Base-by-base conservation (phyloP, 768 basidiomycete genomes). In the Tephrocybe sp. region DNA sequence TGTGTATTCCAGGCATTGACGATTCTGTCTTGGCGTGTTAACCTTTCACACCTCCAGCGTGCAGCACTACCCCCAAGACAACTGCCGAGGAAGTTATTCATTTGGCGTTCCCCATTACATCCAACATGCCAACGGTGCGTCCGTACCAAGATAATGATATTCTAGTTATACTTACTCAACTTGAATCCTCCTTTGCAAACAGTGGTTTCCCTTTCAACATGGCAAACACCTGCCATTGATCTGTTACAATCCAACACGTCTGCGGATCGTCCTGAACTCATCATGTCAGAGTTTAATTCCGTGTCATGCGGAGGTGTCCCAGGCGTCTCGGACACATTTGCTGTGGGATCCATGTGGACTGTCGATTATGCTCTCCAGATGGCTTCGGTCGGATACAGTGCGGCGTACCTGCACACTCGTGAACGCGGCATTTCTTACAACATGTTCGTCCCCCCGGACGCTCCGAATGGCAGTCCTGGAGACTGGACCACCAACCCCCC, bases 231-330 rank as follows among this genome's bases (percentile, higher is more conserved):
- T n/a, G 79, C 72, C 16, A 68, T 81, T 19, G 55, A 63, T 22
- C 59, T 65, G 39, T 53, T 70, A 19, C 41, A 70, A 36, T 59
- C 65, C 36, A 65, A 65, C 9, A 62, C 65, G n/a, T 60, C 66
- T n/a, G 54, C 54, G 5, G 60, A 48, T 46, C 61, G 58, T 42
- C 72, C 68, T 51, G 62, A 69, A 49, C 59, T 80, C 30, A 66
- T 79, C 51, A 77, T 79, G 73, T 74, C 74, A 33, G 80, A 82
- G 60, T 80, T 79, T 57, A 82, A 79, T 62, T 73, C 72, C 4
- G 76, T 73, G 3, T 75, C 77, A 8, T 80, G 79, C 57, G 80
- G 79, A 14, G 80, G 79, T n/a, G 60, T 76, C 17, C 71, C 74
- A 3, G 67, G 66, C 10, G 67, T 80, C 40, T 80, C 78, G 1